Percentiles rank a stretch among this genome's conserved stretches.
Evolutionary conservation across 108 stramenopile species (phyloP).

Genomic region (Skeletonema grethae): DNA sequence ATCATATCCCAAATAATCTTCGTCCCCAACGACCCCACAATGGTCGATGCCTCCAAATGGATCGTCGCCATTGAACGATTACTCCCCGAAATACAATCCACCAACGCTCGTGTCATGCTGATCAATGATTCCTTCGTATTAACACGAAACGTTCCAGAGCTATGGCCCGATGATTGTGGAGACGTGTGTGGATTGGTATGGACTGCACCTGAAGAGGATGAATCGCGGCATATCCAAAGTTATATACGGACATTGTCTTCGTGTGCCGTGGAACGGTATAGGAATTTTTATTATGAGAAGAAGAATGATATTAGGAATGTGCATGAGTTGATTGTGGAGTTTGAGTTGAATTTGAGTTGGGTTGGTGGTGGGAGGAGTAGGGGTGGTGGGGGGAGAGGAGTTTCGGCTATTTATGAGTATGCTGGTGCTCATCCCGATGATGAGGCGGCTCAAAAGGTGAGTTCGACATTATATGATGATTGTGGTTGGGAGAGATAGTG

Average conservation of each 20-base stretch:
- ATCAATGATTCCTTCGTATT: conserved; percentile 42
- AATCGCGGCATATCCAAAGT: conserved; percentile 28
- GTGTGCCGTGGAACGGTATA: conserved; percentile 21
- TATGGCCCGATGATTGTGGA: conserved; percentile 21
- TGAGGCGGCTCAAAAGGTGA: conserved; percentile 25
- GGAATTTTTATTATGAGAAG: conserved; percentile 1
- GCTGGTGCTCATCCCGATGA: conserved; percentile 40
- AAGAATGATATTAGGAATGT: conserved; percentile 15
- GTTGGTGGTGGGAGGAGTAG: neutral
- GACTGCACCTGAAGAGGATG: conserved; percentile 19
- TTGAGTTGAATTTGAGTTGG: conserved; percentile 39
- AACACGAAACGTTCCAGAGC: conserved; percentile 12
- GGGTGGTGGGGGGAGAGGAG: neutral
- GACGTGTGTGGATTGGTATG: conserved; percentile 42
- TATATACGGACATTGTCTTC: conserved; percentile 29
- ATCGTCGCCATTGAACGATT: conserved; percentile 16
- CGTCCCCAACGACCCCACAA: conserved; percentile 33
- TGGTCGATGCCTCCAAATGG: conserved; percentile 44
- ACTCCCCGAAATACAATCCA: conserved; percentile 12
- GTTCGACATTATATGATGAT: neutral
- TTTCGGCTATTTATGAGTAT: conserved; percentile 30
- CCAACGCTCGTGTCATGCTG: conserved; percentile 31
- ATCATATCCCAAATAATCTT: conserved; percentile 16
- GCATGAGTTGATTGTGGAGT: conserved; percentile 35
- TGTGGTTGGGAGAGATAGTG: neutral